These are phyloP conservation scores for Didymella keratinophila DNA, from an alignment of 2,329 filamentous ascomycete species.

Conservation along the genomic window DNA sequence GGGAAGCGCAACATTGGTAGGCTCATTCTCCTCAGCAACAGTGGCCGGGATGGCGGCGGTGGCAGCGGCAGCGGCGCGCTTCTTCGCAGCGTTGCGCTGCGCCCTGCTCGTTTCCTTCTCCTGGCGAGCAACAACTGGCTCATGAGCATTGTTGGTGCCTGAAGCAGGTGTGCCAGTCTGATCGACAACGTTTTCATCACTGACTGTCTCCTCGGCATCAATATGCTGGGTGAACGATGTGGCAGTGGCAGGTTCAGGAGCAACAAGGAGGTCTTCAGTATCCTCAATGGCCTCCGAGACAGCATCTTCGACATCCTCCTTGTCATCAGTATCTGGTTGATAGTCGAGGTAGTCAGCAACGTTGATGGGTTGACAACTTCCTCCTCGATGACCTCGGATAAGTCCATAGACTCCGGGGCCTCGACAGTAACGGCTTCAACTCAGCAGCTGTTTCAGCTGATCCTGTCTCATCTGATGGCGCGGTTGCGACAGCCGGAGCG, in stretches of 20 bases:
- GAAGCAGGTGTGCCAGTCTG: neutral
- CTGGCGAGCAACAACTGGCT: neutral
- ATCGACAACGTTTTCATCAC: neutral
- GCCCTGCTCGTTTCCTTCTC: neutral
- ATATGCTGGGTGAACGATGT: too few species aligned
- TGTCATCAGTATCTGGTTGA: neutral
- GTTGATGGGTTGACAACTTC: neutral
- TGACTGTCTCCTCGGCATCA: neutral
- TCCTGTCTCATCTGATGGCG: too few species aligned
- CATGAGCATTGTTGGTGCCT: neutral
- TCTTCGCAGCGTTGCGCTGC: neutral
- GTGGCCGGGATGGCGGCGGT: neutral
- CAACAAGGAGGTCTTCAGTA: neutral
- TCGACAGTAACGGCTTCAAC: neutral
- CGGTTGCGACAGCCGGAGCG: too few species aligned
- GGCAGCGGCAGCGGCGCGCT: neutral
- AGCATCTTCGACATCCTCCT: neutral
- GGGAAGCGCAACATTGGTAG: too few species aligned
- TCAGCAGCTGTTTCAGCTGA: too few species aligned
- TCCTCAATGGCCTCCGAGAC: neutral
- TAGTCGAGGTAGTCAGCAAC: neutral
- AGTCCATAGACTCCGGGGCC: neutral
- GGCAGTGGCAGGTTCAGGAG: neutral
- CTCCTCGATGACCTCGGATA: neutral
- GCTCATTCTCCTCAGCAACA: too few species aligned